Percentiles rank a stretch among this genome's conserved stretches.
Conservation (phyloP, 176 grass and related monocot species). For the Paspalum notatum region DNA sequence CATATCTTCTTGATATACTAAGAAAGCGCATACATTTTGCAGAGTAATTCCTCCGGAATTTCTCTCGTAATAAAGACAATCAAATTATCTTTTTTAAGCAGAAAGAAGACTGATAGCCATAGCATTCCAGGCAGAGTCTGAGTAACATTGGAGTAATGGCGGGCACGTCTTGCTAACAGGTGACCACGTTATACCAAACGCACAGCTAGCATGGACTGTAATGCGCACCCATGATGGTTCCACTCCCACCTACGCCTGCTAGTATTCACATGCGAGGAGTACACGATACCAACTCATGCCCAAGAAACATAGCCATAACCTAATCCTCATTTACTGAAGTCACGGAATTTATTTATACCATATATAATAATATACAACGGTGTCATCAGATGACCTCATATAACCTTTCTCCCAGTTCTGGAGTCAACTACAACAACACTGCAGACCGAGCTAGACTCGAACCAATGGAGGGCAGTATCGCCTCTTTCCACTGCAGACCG, state of each 20-base stretch:
- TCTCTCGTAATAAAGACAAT: no score
- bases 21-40: not conserved
- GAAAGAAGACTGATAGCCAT: not conserved
- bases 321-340: constrained; percentile 2
- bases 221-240: not conserved
- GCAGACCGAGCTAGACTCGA: constrained; percentile 10
- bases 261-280: not conserved
- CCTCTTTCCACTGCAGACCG: constrained; percentile 27
- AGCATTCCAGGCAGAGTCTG: not conserved
- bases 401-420: constrained; percentile 41
- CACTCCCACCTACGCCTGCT: not conserved
- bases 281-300: not conserved
- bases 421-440: constrained; percentile 51
- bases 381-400: constrained; percentile 36
- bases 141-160: not conserved
- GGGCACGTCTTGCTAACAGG: constrained; percentile 31
- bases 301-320: not conserved
- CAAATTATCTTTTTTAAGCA: not conserved
- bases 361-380: constrained; percentile 56
- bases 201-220: not conserved
- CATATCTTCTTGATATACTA: not conserved
- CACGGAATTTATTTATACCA: constrained; percentile 50
- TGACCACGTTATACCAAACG: constrained; percentile 21
- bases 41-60: not conserved
- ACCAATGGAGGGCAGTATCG: constrained; percentile 39